Evolutionary conservation across 805 yeast genomes (phyloP).

Genomic region (Yarrowia keelungensis): DNA sequence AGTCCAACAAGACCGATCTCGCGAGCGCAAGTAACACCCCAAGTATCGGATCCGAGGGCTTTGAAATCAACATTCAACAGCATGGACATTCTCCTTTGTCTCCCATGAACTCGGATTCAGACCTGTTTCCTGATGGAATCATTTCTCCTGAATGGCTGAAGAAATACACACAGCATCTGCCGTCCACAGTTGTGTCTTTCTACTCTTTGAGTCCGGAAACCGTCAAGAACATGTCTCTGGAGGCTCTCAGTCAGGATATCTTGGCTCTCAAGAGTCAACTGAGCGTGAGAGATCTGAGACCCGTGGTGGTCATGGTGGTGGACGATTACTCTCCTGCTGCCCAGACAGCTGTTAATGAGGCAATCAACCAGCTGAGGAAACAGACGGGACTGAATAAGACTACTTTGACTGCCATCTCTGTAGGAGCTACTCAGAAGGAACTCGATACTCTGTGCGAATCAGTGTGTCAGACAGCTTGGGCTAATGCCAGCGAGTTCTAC

Average conservation of each 20-base stretch:
- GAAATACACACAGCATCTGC: conserved; percentile 58
- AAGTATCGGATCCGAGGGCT: conserved; percentile 20
- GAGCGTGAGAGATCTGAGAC: conserved; percentile 40
- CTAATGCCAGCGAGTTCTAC: conserved; percentile 57
- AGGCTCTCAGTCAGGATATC: conserved; percentile 43
- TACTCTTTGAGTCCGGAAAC: conserved; percentile 44
- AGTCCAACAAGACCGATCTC: conserved; percentile 12
- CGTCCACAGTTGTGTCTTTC: conserved; percentile 57
- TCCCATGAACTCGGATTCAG: conserved; percentile 20
- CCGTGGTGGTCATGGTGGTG: conserved; percentile 43
- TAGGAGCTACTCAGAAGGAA: conserved; percentile 55
- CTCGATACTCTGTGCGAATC: conserved; percentile 52
- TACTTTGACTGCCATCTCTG: conserved; percentile 56
- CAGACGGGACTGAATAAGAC: conserved; percentile 55
- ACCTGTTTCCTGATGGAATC: conserved; percentile 26
- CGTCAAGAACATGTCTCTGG: conserved; percentile 46
- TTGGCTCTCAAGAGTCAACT: conserved; percentile 41
- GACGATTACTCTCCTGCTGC: conserved; percentile 40
- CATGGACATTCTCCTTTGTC: conserved; percentile 30
- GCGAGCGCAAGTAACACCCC: conserved; percentile 12
- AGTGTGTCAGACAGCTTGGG: conserved; percentile 52
- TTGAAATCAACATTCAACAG: conserved; percentile 26
- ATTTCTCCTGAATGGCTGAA: conserved; percentile 56
- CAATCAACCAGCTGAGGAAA: conserved; percentile 53
- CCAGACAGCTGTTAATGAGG: conserved; percentile 46